A percentile compares a stretch with the other conserved stretches of the same genome.
phyloP scores from a whole-genome alignment of 2,329 filamentous ascomycete genomes.

The Aspergillus sp. region DNA sequence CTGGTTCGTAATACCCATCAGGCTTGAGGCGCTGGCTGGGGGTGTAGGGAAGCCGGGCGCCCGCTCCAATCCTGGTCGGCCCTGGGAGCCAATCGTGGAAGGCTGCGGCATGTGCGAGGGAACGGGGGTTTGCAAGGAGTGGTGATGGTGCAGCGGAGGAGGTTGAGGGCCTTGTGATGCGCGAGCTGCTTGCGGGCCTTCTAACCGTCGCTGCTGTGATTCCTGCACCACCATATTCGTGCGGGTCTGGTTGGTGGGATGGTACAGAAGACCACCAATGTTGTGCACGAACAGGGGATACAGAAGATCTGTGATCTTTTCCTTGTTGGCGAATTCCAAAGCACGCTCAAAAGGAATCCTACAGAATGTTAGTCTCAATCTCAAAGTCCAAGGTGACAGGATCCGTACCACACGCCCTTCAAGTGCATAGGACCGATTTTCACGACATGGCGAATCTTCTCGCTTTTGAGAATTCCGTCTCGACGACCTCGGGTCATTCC shows the following conservation, averaged over 20 bases:
- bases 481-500: conserved; percentile 95
- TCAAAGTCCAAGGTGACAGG: conserved; percentile 4
- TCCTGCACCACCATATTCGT: conserved; percentile 86
- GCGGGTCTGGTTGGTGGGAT: conserved; percentile 76
- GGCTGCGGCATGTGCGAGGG: conserved; percentile 65
- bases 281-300: conserved; percentile 98
- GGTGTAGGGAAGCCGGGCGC: conserved; percentile 93
- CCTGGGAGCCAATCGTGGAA: conserved; percentile 61
- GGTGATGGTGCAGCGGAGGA: conserved; percentile 60
- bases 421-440: conserved; percentile 99
- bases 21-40: conserved; percentile 85
- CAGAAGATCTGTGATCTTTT: conserved; percentile 93
- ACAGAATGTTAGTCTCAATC: conserved; percentile 16
- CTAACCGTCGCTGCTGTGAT: conserved; percentile 71
- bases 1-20: conserved; percentile 72
- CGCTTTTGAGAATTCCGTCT: conserved; percentile 95
- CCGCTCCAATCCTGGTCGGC: conserved; percentile 74
- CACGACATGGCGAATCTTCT: conserved; percentile 93
- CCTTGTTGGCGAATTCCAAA: conserved; percentile 98
- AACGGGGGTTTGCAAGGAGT: conserved; percentile 63
- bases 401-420: conserved; percentile 88
- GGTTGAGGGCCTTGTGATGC: conserved; percentile 68
- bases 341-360: conserved; percentile 98
- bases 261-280: conserved; percentile 89
- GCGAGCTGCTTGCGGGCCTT: conserved; percentile 48